Evolutionary conservation across 352 stramenopile genomes (phyloP).

Genomic region (Pythium dissotocum): DNA sequence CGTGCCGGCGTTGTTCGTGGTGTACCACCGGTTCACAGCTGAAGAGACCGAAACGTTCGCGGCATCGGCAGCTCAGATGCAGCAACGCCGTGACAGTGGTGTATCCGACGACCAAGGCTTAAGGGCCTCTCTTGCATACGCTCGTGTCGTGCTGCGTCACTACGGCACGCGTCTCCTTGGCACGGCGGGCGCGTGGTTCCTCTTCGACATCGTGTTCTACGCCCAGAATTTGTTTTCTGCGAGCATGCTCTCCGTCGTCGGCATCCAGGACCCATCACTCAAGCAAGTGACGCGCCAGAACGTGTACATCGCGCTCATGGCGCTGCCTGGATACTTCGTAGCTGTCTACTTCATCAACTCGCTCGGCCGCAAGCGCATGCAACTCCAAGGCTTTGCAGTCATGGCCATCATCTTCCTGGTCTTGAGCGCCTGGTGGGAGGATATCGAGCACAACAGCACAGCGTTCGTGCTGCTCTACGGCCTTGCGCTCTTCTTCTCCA

Average conservation of each 20-base stretch:
- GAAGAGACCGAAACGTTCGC: constrained; percentile 59
- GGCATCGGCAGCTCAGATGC: constrained; percentile 27
- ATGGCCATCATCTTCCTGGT: constrained; percentile 71
- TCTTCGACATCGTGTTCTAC: constrained; percentile 87
- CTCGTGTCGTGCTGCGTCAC: constrained; percentile 46
- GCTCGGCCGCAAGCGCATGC: constrained; percentile 69
- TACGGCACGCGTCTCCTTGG: constrained; percentile 58
- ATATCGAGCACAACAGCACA: constrained; percentile 45
- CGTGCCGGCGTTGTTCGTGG: constrained; percentile 57
- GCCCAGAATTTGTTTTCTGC: constrained; percentile 79
- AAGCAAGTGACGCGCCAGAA: constrained; percentile 56
- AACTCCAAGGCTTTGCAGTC: constrained; percentile 69
- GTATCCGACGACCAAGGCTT: background rate
- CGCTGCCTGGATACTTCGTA: constrained; percentile 81
- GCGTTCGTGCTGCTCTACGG: constrained; percentile 80
- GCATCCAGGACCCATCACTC: constrained; percentile 49
- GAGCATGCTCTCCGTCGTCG: constrained; percentile 62
- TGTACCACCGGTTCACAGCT: constrained; percentile 61
- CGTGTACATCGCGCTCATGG: constrained; percentile 65
- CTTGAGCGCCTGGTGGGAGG: constrained; percentile 65
- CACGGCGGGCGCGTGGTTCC: constrained; percentile 79
- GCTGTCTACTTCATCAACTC: constrained; percentile 71
- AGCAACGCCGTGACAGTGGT: background rate
- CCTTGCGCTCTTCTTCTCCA: constrained; percentile 78
- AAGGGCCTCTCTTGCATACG: background rate